Evolutionary conservation across 2,329 filamentous ascomycete genomes (phyloP), one percentile per base, ranked within the genome.

Genomic region (Ambrosiella beaveri): DNA sequence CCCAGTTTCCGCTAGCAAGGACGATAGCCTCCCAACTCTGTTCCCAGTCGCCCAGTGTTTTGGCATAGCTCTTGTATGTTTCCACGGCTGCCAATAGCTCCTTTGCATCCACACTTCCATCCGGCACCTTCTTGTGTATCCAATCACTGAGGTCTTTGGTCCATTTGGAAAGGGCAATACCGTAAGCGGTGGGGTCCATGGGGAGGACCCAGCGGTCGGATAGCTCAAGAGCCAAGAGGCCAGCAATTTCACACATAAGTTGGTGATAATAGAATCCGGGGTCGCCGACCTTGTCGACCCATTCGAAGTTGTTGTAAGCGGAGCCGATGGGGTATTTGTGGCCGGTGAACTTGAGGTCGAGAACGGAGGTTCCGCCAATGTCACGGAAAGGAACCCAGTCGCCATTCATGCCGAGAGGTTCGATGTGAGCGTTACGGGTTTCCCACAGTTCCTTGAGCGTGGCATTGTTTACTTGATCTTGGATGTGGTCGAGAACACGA

Each of bases 371-470:
- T 56, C 93, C 93, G 0, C 88, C 88, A 55, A 97, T 86, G 67
- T 91, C 81, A 69, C 95, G 91, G 69, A 97, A 98, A 1, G 89
- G 82, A 2, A 89, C 85, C 65, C 88, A 93, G 69, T 97, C 93
- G 63, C 88, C 85, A 8, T 79, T 83, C 3, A 82, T 82, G 11
- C 84, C 88, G 0, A 94, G 75, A 1, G 81, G 79, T 51, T 82
- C 81, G 0, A 97, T 73, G 37, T 77, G 72, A 19, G 71, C 75
- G 12, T 77, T 72, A 1, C 77, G 73, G 15, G 75, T 72, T n/a
- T 88, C 79, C 88, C 90, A 97, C 1, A 90, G 73, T 19, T 85
- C 75, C 52, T 80, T 79, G 7, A 97, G 71, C 0, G 88, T 86
- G 55, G 77, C 74, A 65, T 95, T 93, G 49, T 74, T 74, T 54